Evolutionary conservation across 176 grass and related monocot genomes (phyloP), one percentile per base, ranked within the genome.

Genomic region (Lolium perenne): DNA sequence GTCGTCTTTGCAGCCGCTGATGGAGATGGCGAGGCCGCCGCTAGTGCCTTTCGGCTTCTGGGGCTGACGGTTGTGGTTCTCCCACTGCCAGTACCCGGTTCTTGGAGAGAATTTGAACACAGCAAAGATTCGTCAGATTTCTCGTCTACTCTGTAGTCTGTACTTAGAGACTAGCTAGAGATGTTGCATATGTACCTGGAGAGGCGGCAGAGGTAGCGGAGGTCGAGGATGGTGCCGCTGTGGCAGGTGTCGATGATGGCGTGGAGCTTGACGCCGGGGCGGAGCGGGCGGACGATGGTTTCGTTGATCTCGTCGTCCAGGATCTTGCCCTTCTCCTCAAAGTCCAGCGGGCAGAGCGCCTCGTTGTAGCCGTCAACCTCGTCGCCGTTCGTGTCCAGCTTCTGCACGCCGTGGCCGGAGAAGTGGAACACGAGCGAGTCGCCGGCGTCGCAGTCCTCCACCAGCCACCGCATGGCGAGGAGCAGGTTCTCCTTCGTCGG

Each of bases 381-480:
- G 38, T 97, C 87, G 51, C 90, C 84, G 71, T 53, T 38, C 10
- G 20, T 58, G 85, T 93, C 95, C 88, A 95, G 91, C 91, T 91
- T 97, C 91, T 95, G 95, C 67, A 93, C 76, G 32, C 91, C 95
- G 82, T 97, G 95, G 1, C 95, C 95, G 8, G 95, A 97, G 91
- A 91, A 97, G 57, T 95, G 95, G 88, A 95, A 95, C 89, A 95
- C 89, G 75, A 97, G 91, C 1, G 95, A 97, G 82, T 97, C 89
- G 0, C 95, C 92, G 2, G 41, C 10, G 59, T 4, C 1, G 89
- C 82, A 74, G 0, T 85, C 95, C 0, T 25, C 69, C 71, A 97
- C 87, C 25, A 97, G 89, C 95, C 95, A 97, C 41, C 85, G 81
- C 95, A 97, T 95, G 86, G 95, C 95, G 4, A 26, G 49, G 16